These are phyloP conservation scores for Candida corydali DNA, from an alignment of 805 yeast species.

Conservation along the genomic window DNA sequence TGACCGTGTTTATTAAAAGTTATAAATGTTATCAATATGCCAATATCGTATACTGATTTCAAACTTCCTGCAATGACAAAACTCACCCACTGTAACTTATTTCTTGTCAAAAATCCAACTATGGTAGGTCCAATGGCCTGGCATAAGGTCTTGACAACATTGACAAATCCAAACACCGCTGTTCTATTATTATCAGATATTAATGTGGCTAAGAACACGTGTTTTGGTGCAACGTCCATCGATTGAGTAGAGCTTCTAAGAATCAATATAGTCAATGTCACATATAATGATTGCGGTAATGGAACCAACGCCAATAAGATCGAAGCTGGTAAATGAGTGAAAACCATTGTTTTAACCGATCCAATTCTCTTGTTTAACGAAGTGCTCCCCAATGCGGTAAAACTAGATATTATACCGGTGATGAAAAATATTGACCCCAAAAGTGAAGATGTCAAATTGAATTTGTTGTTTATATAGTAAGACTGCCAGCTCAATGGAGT, in stretches of 20 bases:
- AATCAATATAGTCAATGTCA: constrained; percentile 28
- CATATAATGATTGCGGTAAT: constrained; percentile 26
- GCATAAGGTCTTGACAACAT: constrained; percentile 40
- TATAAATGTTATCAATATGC: constrained; percentile 28
- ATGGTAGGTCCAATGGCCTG: constrained; percentile 40
- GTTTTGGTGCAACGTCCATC: constrained; percentile 48
- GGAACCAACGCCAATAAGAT: constrained; percentile 36
- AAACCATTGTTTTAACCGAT: constrained; percentile 42
- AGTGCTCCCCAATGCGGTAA: constrained; percentile 40
- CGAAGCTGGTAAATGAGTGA: constrained; percentile 42
- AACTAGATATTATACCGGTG: constrained; percentile 34
- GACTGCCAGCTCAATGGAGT: constrained; percentile 46
- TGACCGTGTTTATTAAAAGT: constrained; percentile 20
- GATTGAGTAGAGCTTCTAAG: constrained; percentile 38
- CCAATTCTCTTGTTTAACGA: constrained; percentile 41
- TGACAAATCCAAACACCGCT: constrained; percentile 41
- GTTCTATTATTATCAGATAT: constrained; percentile 39
- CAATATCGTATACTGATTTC: constrained; percentile 38
- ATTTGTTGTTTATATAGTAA: constrained; percentile 36
- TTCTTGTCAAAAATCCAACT: constrained; percentile 36
- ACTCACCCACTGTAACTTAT: constrained; percentile 36
- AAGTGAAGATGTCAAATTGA: constrained; percentile 26
- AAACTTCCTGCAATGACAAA: constrained; percentile 39
- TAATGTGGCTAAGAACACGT: constrained; percentile 41
- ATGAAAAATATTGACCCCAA: constrained; percentile 39